Percentiles rank a stretch among this genome's conserved stretches.
Evolutionary conservation across 139 green algal species (phyloP).

Genomic region (Chlamydomonas sphaeroides): DNA sequence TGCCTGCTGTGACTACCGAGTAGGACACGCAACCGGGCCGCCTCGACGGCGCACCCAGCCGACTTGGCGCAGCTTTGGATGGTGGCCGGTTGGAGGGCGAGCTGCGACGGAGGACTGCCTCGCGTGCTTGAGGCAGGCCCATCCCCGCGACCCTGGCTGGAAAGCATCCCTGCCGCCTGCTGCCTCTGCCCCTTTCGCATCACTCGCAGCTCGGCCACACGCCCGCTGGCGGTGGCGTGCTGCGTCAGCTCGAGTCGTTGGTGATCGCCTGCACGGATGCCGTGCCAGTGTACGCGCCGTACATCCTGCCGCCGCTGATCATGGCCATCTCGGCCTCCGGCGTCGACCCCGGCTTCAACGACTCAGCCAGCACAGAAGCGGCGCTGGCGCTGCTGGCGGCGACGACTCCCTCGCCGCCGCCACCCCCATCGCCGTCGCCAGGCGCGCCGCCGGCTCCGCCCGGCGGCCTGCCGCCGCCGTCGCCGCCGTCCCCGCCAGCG

Average conservation of each 20-base stretch:
- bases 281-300: not conserved
- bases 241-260: slow-evolving; percentile 14
- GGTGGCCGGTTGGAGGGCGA: too few relatives aligned
- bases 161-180: not conserved
- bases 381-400: not conserved
- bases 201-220: slow-evolving; percentile 15
- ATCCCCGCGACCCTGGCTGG: not conserved
- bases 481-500: not conserved
- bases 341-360: slow-evolving; percentile 7
- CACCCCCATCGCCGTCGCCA: not conserved
- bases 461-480: not conserved
- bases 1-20: not conserved
- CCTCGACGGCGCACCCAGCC: too few relatives aligned
- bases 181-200: too few relatives aligned
- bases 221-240: not conserved
- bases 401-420: not conserved
- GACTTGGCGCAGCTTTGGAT: too few relatives aligned
- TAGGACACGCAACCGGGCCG: too few relatives aligned
- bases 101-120: too few relatives aligned
- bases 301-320: slow-evolving; percentile 11
- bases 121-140: too few relatives aligned
- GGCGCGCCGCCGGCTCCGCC: not conserved
- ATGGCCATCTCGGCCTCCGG: slow-evolving; percentile 1
- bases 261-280: slow-evolving; percentile 3
- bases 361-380: not conserved